phyloP scores from a whole-genome alignment of 2,329 filamentous ascomycete genomes.

The Fusarium decemcellulare region DNA sequence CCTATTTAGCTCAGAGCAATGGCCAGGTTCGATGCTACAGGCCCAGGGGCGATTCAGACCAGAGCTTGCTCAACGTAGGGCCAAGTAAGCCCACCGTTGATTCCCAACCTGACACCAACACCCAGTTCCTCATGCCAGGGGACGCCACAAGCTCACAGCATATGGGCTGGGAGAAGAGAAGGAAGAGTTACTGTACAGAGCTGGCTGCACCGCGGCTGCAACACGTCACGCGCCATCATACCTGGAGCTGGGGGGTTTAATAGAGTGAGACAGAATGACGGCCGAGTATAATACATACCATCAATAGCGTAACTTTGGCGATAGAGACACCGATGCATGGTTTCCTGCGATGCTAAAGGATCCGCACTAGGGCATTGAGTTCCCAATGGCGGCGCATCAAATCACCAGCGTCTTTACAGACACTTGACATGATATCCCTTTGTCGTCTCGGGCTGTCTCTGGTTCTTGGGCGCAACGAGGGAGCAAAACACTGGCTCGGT shows the following conservation, averaged over 20 bases:
- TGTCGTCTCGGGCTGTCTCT: background rate
- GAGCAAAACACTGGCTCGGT: background rate
- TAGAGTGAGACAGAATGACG: background rate
- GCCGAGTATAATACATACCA: background rate
- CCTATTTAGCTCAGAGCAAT: background rate
- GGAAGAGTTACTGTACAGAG: conserved; percentile 6
- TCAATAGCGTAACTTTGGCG: background rate
- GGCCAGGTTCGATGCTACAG: too few relatives aligned
- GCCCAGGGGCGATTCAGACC: too few relatives aligned
- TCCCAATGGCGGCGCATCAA: background rate
- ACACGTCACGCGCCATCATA: conserved; percentile 26
- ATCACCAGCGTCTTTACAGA: too few relatives aligned
- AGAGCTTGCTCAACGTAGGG: background rate
- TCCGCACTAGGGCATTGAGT: background rate
- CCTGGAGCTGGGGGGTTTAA: conserved; percentile 1
- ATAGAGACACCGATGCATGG: background rate
- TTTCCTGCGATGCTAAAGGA: background rate
- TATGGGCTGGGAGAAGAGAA: conserved; percentile 2
- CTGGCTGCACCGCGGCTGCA: conserved; percentile 21
- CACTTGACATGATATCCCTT: background rate
- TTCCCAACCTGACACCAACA: too few relatives aligned
- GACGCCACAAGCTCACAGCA: conserved; percentile 19
- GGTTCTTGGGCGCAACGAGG: background rate
- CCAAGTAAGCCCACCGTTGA: background rate
- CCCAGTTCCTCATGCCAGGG: conserved; percentile 5